Evolutionary conservation across 208 protist species (phyloP).

Genomic region (Porcisia hertigi): DNA sequence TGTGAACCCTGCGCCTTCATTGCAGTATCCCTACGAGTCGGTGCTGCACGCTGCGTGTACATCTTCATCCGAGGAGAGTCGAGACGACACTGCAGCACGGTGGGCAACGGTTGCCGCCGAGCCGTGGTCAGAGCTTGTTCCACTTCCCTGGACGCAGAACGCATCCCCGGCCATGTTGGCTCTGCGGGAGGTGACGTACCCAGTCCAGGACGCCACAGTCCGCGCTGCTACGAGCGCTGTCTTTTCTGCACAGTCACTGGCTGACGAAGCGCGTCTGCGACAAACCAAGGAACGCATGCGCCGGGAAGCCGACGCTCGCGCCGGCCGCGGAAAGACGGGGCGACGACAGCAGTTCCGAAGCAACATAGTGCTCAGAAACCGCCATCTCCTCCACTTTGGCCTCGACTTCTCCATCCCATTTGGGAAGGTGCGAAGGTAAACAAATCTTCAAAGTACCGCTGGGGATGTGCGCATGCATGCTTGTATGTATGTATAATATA

Average conservation of each 20-base stretch:
- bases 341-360: slow-evolving; percentile 5
- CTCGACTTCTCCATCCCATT: slow-evolving; percentile 79
- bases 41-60: slow-evolving; percentile 3
- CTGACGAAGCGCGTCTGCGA: slow-evolving; percentile 39
- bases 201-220: slow-evolving; percentile 42
- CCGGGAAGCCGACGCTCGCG: slow-evolving; percentile 25
- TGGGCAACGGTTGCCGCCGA: not conserved
- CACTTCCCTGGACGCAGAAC: slow-evolving; percentile 78
- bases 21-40: slow-evolving; percentile 21
- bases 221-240: slow-evolving; percentile 40
- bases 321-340: slow-evolving; percentile 21
- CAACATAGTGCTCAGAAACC: slow-evolving; percentile 52
- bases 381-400: slow-evolving; percentile 84
- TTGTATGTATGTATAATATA: no score
- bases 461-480: not conserved
- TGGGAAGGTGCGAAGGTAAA: not conserved
- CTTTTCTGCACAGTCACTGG: slow-evolving; percentile 43
- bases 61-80: not conserved
- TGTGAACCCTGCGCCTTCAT: slow-evolving; percentile 24
- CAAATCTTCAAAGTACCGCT: not conserved
- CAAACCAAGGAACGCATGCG: slow-evolving; percentile 26
- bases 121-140: slow-evolving; percentile 32
- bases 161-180: slow-evolving; percentile 47
- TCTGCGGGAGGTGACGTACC: slow-evolving; percentile 59
- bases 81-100: not conserved